These are phyloP conservation scores for Aeschynomene evenia DNA, from an alignment of 306 rosid species.

Conservation along the genomic window DNA sequence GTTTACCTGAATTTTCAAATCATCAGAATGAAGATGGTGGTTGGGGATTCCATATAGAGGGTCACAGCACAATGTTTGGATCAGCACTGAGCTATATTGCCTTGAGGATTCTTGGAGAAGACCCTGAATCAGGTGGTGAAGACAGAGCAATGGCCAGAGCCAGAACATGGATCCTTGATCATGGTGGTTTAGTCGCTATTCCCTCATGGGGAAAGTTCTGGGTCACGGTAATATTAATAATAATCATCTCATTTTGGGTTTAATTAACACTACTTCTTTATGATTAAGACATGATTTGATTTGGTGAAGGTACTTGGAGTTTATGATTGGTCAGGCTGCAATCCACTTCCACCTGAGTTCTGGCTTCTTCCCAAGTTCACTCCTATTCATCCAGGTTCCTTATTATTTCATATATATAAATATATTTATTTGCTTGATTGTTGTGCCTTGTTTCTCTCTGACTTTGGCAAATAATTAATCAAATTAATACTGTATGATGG, in stretches of 20 bases:
- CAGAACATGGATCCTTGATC: constrained; percentile 63
- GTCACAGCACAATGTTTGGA: constrained; percentile 74
- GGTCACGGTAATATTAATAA: constrained; percentile 65
- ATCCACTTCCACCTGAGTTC: constrained; percentile 74
- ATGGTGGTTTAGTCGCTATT: constrained; percentile 55
- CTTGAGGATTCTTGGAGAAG: constrained; percentile 65
- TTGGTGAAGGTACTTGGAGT: constrained; percentile 51
- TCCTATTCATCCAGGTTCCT: constrained; percentile 60
- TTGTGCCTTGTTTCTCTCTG: not conserved
- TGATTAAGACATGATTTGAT: not conserved
- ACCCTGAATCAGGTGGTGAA: constrained; percentile 30
- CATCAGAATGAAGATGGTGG: constrained; percentile 83
- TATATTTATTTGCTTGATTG: not conserved
- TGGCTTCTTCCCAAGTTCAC: constrained; percentile 57
- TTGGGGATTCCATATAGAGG: constrained; percentile 77
- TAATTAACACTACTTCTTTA: too few species aligned
- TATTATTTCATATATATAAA: too few species aligned
- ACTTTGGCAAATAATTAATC: not conserved
- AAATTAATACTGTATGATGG: not conserved
- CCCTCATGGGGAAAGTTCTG: constrained; percentile 83
- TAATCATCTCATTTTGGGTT: too few species aligned
- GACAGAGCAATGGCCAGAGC: constrained; percentile 43
- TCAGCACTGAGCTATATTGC: constrained; percentile 59
- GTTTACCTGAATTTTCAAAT: too few species aligned
- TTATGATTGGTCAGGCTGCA: constrained; percentile 75